Evolutionary conservation across 2,329 filamentous ascomycete species (phyloP), one percentile per base, ranked within the genome.

Genomic region (Chaetomiaceae sp.): DNA sequence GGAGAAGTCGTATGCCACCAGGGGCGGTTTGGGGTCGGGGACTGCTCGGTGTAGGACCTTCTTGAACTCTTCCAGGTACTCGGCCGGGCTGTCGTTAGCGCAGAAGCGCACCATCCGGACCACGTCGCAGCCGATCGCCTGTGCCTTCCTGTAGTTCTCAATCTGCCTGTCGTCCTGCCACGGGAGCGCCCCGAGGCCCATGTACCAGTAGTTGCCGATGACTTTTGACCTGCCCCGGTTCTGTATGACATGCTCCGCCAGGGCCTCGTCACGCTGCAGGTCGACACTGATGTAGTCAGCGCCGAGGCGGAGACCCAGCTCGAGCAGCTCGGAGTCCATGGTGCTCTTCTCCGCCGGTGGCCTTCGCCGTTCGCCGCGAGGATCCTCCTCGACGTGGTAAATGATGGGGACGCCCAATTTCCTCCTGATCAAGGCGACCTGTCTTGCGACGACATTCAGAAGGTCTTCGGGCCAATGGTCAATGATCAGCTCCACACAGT

Each of bases 271-370:
- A 32, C 82, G 74, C 30, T 80, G 77, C 14, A 89, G 67, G 63
- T 88, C 83, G 5, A 88, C 69, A 30, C 80, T 82, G 47, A 84
- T 62, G 59, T 82, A 88, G 48, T 87, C 84, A 2, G 85, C 82
- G 1, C 79, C 82, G 40, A 88, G 73, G 13, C 84, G 79, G 20
- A 87, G 69, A 5, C 84, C 85, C 56, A 86, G 81, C 36, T 80
- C 75, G 20, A 86, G 72, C 25, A 87, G 69, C 50, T 78, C 74
- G 13, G 81, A 67, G 61, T 86, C 85, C 48, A 72, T 65, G 6
- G 65, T 46, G 48, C 73, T 65, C 51, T 66, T 70, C 55, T 75
- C 72, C 11, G 70, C 68, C 3, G 62, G 58, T 2, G 67, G 36
- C 29, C 72, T 65, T 34, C 64, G 64, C n/a, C 70, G 66, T 59